These are phyloP conservation scores for Infundibulicybe gibba DNA, from an alignment of 768 basidiomycete species.

Conservation along the genomic window DNA sequence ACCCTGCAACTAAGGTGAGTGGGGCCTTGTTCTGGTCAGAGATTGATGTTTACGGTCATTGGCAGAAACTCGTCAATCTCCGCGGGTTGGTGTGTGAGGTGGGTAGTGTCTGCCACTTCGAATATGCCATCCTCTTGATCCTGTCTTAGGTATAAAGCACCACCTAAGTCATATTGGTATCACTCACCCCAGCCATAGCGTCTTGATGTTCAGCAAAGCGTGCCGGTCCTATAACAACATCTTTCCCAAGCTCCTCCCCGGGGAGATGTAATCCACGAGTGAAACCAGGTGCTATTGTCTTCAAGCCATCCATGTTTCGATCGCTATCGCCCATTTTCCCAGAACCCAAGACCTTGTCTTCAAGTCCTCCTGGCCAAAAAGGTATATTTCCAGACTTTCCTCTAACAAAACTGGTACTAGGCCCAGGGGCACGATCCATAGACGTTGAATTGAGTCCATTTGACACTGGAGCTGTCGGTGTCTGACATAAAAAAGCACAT, in stretches of 20 bases:
- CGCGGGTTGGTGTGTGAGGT: conserved; percentile 18
- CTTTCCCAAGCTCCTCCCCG: conserved; percentile 49
- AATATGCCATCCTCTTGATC: neutral
- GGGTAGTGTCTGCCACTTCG: conserved; percentile 9
- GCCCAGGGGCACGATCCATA: conserved; percentile 78
- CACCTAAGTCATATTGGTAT: too few relatives aligned
- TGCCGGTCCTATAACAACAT: conserved; percentile 17
- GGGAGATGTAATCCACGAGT: conserved; percentile 72
- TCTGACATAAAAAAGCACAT: conserved; percentile 32
- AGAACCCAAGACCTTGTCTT: conserved; percentile 46
- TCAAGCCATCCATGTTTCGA: conserved; percentile 42
- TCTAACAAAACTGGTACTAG: conserved; percentile 78
- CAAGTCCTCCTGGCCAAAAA: conserved; percentile 92
- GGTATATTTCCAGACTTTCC: conserved; percentile 94
- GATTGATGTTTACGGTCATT: conserved; percentile 32
- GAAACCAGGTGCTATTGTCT: conserved; percentile 81
- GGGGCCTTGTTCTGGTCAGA: too few relatives aligned
- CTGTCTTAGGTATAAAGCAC: too few relatives aligned
- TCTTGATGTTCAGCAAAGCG: too few relatives aligned
- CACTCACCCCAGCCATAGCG: too few relatives aligned
- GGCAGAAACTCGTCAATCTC: conserved; percentile 85
- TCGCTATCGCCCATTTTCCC: conserved; percentile 22
- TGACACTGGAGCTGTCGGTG: conserved; percentile 46
- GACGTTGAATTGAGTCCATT: conserved; percentile 85
- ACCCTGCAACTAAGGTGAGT: too few relatives aligned